These are phyloP conservation scores for Osmozyma mogii DNA, from an alignment of 805 yeast genomes.

Conservation along the genomic window DNA sequence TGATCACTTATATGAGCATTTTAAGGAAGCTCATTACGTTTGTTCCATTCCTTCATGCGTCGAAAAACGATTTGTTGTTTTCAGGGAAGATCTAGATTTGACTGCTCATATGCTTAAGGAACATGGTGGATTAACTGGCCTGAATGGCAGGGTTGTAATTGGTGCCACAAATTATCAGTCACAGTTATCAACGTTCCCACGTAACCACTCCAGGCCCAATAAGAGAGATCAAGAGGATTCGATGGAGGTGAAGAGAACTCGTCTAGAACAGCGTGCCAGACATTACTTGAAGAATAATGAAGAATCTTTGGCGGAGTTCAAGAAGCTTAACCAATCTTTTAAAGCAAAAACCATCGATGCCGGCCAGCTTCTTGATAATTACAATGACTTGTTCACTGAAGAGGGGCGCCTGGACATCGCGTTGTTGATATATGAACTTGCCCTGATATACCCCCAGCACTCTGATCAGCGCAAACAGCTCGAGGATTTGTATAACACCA, in stretches of 20 bases:
- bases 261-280: slow-evolving; percentile 80
- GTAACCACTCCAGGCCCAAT: slow-evolving; percentile 13
- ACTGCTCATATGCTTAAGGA: slow-evolving; percentile 82
- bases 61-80: slow-evolving; percentile 88
- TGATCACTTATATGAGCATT: slow-evolving; percentile 67
- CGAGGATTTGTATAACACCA: slow-evolving; percentile 16
- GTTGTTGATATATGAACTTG: slow-evolving; percentile 51
- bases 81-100: slow-evolving; percentile 76
- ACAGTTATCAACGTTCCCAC: slow-evolving; percentile 54
- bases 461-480: slow-evolving; percentile 38
- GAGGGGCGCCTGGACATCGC: slow-evolving; percentile 41
- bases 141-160: slow-evolving; percentile 34
- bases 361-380: slow-evolving; percentile 37
- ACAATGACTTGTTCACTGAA: slow-evolving; percentile 39
- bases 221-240: slow-evolving; percentile 22
- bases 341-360: slow-evolving; percentile 41
- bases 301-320: slow-evolving; percentile 41
- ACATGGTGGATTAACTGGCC: slow-evolving; percentile 55
- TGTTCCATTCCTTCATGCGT: slow-evolving; percentile 74
- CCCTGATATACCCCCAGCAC: slow-evolving; percentile 45
- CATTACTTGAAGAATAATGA: slow-evolving; percentile 58
- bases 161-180: slow-evolving; percentile 43
- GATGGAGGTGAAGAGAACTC: slow-evolving; percentile 41
- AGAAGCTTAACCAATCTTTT: slow-evolving; percentile 39
- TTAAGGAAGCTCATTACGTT: slow-evolving; percentile 61